Evolutionary conservation across 192 early-diverging fungal species (phyloP).

Genomic region (Linderina pennispora): DNA sequence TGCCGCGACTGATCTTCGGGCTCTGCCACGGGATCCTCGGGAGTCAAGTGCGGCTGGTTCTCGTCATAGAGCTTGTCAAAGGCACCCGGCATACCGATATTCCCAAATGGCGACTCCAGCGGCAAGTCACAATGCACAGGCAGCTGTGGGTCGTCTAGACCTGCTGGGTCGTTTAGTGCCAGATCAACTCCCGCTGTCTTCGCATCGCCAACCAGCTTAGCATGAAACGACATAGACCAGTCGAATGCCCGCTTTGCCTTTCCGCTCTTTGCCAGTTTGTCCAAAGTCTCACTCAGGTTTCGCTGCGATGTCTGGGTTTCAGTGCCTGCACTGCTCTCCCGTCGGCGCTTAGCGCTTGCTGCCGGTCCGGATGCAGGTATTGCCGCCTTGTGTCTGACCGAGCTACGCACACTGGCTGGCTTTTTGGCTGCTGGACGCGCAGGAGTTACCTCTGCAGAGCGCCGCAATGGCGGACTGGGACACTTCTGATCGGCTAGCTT

Average conservation of each 20-base stretch:
- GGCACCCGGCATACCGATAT: conserved; percentile 33
- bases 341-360: too few relatives aligned
- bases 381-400: conserved; percentile 1
- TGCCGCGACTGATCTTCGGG: too few relatives aligned
- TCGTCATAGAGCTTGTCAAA: conserved; percentile 39
- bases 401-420: neutral
- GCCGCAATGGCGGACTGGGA: too few relatives aligned
- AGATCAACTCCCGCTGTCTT: conserved; percentile 19
- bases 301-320: conserved; percentile 22
- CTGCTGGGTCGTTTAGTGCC: conserved; percentile 1
- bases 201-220: conserved; percentile 14
- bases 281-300: conserved; percentile 27
- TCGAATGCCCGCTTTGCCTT: conserved; percentile 31
- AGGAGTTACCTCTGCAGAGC: too few relatives aligned
- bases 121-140: too few relatives aligned
- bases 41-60: too few relatives aligned
- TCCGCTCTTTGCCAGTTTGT: conserved; percentile 28
- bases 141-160: neutral
- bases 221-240: conserved; percentile 21
- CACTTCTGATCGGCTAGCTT: too few relatives aligned
- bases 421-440: too few relatives aligned
- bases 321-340: too few relatives aligned
- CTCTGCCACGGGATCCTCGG: too few relatives aligned
- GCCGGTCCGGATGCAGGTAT: too few relatives aligned
- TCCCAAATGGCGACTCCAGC: conserved; percentile 15